Percentiles rank a stretch among this genome's conserved stretches.
These are phyloP conservation scores for Fusarium sp. DNA, from an alignment of 2,329 filamentous ascomycete genomes.

Conservation along the genomic window DNA sequence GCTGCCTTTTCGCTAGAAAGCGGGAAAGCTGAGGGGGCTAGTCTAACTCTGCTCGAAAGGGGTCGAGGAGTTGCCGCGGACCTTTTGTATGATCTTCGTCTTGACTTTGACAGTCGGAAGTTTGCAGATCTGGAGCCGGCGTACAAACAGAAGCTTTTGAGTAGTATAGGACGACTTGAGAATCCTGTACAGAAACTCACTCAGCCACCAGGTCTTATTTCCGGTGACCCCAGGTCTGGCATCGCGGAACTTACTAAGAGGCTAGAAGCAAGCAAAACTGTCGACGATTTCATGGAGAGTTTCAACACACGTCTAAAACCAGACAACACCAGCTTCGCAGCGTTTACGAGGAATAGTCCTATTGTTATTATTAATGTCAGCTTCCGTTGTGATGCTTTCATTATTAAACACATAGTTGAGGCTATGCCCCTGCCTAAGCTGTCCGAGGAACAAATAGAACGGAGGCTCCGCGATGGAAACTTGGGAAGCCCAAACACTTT, in stretches of 20 bases:
- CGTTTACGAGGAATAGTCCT: rapidly evolving
- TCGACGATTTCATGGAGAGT: background rate
- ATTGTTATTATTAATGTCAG: background rate
- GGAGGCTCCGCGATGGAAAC: rapidly evolving
- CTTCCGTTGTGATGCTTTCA: background rate
- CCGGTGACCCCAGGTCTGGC: rapidly evolving
- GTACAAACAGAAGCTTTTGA: background rate
- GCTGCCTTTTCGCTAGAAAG: rapidly evolving
- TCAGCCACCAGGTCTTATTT: rapidly evolving
- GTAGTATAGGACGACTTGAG: background rate
- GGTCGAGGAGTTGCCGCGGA: background rate
- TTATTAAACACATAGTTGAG: background rate
- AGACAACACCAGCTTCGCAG: background rate
- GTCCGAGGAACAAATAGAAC: rapidly evolving
- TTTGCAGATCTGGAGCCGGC: background rate
- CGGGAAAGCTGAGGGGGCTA: rapidly evolving
- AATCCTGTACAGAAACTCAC: background rate
- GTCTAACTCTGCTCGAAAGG: background rate
- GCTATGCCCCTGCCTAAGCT: background rate
- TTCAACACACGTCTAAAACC: rapidly evolving
- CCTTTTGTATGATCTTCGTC: background rate
- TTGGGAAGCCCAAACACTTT: rapidly evolving
- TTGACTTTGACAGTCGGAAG: background rate
- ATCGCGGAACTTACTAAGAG: background rate
- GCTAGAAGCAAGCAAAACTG: background rate